Conservation (phyloP, 805 yeast genomes). For the Starmerella potacharoeniae region DNA sequence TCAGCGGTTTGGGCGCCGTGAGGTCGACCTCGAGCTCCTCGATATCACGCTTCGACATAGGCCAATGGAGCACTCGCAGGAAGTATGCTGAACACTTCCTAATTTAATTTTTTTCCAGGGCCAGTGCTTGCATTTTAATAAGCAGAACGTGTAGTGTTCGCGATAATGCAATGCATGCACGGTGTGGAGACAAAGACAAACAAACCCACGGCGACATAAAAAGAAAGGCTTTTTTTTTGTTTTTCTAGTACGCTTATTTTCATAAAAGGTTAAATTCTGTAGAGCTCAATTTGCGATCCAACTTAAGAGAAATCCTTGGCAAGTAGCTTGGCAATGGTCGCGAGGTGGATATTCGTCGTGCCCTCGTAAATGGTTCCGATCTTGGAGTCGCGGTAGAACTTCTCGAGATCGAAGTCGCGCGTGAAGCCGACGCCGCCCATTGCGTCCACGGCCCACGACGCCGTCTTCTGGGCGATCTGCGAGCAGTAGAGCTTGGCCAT, state of each 20-base stretch:
- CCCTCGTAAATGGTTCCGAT: slow-evolving; percentile 38
- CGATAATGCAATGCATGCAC: not conserved
- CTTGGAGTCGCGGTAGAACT: slow-evolving; percentile 36
- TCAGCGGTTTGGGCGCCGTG: slow-evolving; percentile 61
- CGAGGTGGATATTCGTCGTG: slow-evolving; percentile 35
- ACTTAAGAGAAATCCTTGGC: slow-evolving; percentile 25
- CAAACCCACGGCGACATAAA: too few relatives aligned
- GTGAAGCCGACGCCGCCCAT: slow-evolving; percentile 41
- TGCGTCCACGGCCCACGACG: slow-evolving; percentile 37
- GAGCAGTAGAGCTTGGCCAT: slow-evolving; percentile 36
- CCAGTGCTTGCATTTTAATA: not conserved
- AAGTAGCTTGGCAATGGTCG: slow-evolving; percentile 34
- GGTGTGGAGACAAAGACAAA: not conserved
- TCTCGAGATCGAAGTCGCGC: slow-evolving; percentile 34
- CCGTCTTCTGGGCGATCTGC: slow-evolving; percentile 32
- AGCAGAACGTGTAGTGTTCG: not conserved
- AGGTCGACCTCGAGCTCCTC: slow-evolving; percentile 35
- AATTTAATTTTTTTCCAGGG: not conserved
- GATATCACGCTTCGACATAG: slow-evolving; percentile 20
- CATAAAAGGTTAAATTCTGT: not conserved
- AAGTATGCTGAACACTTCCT: not conserved
- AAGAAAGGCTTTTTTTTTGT: too few relatives aligned
- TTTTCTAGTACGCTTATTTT: too few relatives aligned
- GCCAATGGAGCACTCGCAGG: not conserved
- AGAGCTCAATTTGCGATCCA: not conserved